Evolutionary conservation across 768 basidiomycete genomes (phyloP), one percentile per base, ranked within the genome.

Genomic region (Lentinula edodes): DNA sequence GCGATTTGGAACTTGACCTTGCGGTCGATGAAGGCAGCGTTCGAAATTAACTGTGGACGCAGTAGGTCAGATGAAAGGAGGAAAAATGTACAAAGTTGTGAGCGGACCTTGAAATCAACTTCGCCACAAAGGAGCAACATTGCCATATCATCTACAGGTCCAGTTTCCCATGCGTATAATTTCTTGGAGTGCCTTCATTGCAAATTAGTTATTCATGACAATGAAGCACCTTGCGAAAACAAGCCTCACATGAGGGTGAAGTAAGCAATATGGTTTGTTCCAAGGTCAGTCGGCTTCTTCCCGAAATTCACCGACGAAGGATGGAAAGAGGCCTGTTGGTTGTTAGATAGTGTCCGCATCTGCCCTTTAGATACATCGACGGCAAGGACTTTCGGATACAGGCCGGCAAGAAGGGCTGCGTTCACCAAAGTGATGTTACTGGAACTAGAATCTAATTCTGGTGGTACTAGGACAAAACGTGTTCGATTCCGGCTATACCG

Each of bases 271-370:
- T 93, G 80, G 63, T 89, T 88, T 13, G 82, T 83, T 0, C 86
- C 88, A 65, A 95, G 88, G 58, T 95, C 91, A 9, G 73, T 68
- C 7, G 83, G 77, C 68, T 79, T 87, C 68, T 73, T 81, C 65
- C 84, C 78, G 73, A 94, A 94, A 72, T 99, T 98, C 63, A 96
- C 83, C 0, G 93, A 96, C 9, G 92, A 91, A 0, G 95, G 96
- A 73, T 98, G 96, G 70, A 96, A 91, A 34, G 80, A 80, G 1
- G 84, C 87, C 13, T 76, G 71, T 68, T 92, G 91, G 67, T 90
- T 92, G 71, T 95, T 97, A 23, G 83, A 80, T 42, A 95, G 81
- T 0, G 93, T 98, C 59, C 82, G 82, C 76, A 97, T 77, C 59
- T 89, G 84, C 13, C 83, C 83, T 61, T 70, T 83, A 59, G 3